These are phyloP conservation scores for Chrysanthemum lavandulifolium DNA, from an alignment of 129 eudicot species.

Conservation along the genomic window DNA sequence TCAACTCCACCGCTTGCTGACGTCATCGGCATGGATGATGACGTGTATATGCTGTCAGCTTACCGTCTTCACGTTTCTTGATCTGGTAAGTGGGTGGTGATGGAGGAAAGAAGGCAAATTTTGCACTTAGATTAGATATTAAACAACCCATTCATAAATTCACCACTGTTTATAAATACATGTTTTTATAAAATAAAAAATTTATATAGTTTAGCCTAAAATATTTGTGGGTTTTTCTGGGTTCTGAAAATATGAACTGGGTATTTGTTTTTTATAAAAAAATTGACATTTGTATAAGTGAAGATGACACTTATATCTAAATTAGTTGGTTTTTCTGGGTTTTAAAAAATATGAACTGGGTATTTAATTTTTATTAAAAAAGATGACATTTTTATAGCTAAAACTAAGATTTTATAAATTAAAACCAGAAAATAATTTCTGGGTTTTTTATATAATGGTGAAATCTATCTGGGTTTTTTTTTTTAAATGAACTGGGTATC, in stretches of 20 bases:
- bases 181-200: too few species aligned
- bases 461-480: conserved; percentile 1
- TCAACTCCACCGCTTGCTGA: conserved; percentile 36
- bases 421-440: background rate
- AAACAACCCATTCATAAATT: conserved; percentile 62
- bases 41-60: conserved; percentile 55
- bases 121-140: conserved; percentile 67
- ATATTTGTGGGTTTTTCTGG: conserved; percentile 2
- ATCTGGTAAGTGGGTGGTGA: conserved; percentile 78
- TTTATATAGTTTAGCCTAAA: background rate
- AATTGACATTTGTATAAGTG: background rate
- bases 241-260: background rate
- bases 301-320: background rate
- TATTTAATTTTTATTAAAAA: conserved; percentile 4
- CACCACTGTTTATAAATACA: background rate
- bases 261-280: conserved; percentile 5
- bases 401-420: background rate
- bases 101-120: conserved; percentile 88
- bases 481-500: conserved; percentile 2
- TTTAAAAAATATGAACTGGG: conserved; percentile 3
- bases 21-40: conserved; percentile 50
- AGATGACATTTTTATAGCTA: background rate
- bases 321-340: conserved; percentile 10
- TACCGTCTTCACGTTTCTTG: conserved; percentile 67
- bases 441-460: background rate